Evolutionary conservation across 2,329 filamentous ascomycete genomes (phyloP), one percentile per base, ranked within the genome.

Genomic region (Diaporthe destruens): DNA sequence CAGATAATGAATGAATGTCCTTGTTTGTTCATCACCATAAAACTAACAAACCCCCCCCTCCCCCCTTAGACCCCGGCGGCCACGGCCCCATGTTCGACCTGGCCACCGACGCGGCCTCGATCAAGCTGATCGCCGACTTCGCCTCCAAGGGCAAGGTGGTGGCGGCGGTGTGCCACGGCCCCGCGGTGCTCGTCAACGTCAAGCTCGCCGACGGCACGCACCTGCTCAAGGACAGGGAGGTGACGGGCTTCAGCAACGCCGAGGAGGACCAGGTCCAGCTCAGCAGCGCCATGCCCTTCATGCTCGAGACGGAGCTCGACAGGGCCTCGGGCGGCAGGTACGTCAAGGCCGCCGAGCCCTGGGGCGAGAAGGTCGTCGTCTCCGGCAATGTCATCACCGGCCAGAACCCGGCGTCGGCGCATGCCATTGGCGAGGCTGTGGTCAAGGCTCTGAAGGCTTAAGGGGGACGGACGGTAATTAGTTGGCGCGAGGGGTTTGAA

Each of bases 51-150:
- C n/a, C n/a, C 2, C 23, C 6, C 11, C 42, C 47, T 20, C 5
- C 5, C 14, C 39, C 11, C 36, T 39, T 12, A 66, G 55, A 84
- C 81, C 87, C 87, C 1, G 88, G 88, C 74, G 88, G 88, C 67
- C 87, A 90, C 82, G 88, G 87, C 72, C 88, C 91, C 77, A 91
- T 93, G 89, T 93, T 87, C 80, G 91, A 93, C 79, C 88, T 93
- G 23, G 87, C 86, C 70, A 82, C 83, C 71, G 87, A 92, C 78
- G 75, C 82, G 25, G 83, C 84, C n/a, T 90, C 88, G 34, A 87
- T 90, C 75, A 82, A 86, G 74, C 82, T 94, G 47, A 89, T 91
- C 77, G 82, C 84, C 74, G 89, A 92, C 79, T 93, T 94, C 79
- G 87, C 86, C 77, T 82, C 84, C 51, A 85, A 86, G 3, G 88